These are phyloP conservation scores for Fraxinus nigra DNA, from an alignment of 305 asterid genomes.

Conservation along the genomic window DNA sequence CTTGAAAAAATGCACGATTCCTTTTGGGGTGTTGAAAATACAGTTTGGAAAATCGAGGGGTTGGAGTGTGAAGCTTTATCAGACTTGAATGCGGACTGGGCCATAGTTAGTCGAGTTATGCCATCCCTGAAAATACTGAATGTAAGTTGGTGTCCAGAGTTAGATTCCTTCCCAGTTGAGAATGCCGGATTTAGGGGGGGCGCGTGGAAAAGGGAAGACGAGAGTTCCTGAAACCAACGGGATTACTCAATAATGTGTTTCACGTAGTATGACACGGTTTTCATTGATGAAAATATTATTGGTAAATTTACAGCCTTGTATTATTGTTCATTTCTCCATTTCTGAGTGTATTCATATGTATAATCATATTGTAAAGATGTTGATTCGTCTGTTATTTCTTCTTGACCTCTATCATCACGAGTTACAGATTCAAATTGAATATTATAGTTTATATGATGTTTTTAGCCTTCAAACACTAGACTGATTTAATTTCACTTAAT, in stretches of 20 bases:
- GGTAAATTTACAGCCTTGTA: not conserved
- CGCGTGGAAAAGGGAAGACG: constrained; percentile 27
- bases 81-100: constrained; percentile 30
- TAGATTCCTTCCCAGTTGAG: constrained; percentile 31
- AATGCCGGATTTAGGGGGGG: constrained; percentile 41
- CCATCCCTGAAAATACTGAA: constrained; percentile 30
- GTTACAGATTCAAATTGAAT: not conserved
- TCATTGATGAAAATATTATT: not conserved
- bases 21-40: constrained; percentile 30
- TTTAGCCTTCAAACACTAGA: not conserved
- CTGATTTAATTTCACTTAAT: not conserved
- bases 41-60: constrained; percentile 34
- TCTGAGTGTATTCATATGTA: not conserved
- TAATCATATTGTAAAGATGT: not conserved
- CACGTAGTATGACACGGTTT: not conserved
- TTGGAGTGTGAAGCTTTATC: constrained; percentile 30
- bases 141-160: constrained; percentile 39
- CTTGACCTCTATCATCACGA: not conserved
- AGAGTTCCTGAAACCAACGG: not conserved
- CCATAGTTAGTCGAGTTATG: constrained; percentile 29
- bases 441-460: not conserved
- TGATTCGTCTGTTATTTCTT: not conserved
- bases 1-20: constrained; percentile 17
- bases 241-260: not conserved
- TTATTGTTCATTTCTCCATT: not conserved